A percentile compares a stretch with the other conserved stretches of the same genome.
Conservation (phyloP, 2,329 filamentous ascomycete species). For the Drechslerella dactyloides region DNA sequence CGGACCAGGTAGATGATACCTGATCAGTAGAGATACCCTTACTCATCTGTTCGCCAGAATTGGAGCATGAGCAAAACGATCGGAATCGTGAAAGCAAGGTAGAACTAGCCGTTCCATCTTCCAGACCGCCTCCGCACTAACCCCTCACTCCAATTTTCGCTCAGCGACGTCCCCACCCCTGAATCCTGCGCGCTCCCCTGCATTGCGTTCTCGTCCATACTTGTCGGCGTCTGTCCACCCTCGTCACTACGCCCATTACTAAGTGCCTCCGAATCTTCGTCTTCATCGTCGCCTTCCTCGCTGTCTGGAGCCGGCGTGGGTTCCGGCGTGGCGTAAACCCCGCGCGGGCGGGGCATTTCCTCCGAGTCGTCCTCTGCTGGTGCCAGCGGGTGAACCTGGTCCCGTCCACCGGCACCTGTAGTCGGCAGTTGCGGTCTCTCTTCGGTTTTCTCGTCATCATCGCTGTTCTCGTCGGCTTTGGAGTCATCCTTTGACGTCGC, state of each 20-base stretch:
- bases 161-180: constrained; percentile 48
- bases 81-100: constrained; percentile 27
- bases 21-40: no score
- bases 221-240: constrained; percentile 47
- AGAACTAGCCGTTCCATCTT: constrained; percentile 33
- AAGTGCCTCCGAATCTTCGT: constrained; percentile 31
- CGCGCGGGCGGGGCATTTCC: constrained; percentile 46
- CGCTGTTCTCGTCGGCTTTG: constrained; percentile 11
- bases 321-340: constrained; percentile 46
- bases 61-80: no score
- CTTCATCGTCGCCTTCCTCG: constrained; percentile 40
- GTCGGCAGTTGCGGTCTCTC: background rate
- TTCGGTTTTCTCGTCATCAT: constrained; percentile 15
- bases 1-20: no score
- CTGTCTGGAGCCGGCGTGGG: constrained; percentile 42
- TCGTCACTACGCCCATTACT: constrained; percentile 38
- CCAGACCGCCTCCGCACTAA: constrained; percentile 39
- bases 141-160: constrained; percentile 35
- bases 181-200: constrained; percentile 48
- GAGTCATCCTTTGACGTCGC: background rate
- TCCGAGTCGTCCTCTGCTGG: constrained; percentile 49
- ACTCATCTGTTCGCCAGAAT: no score
- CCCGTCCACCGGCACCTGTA: background rate
- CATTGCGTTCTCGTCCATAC: constrained; percentile 38
- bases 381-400: constrained; percentile 38